A percentile compares a stretch with the other conserved stretches of the same genome.
Conservation (phyloP, 2,329 filamentous ascomycete genomes). For the Pseudogymnoascus sp. region DNA sequence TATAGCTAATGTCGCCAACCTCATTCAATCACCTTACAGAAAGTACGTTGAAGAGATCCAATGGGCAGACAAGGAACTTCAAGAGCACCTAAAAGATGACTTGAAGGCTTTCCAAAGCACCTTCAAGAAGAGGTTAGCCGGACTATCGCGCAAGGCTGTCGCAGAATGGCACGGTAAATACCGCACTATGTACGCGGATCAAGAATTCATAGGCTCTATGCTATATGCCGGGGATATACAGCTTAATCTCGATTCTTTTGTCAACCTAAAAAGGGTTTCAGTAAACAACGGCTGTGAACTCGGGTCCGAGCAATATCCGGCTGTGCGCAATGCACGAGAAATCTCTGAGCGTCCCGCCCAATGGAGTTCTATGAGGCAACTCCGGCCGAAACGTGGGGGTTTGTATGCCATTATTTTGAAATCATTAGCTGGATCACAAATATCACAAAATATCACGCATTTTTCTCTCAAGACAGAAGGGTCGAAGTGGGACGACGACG, state of each 20-base stretch:
- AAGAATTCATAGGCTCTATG: neutral
- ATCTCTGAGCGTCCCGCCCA: neutral
- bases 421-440: neutral
- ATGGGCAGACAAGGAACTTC: neutral
- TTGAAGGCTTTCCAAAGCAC: neutral
- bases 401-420: neutral
- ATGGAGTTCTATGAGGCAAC: neutral
- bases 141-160: neutral
- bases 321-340: neutral
- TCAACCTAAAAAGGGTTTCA: neutral
- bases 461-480: neutral
- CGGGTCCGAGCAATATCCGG: neutral
- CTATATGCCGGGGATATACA: neutral
- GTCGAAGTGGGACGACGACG: neutral
- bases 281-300: neutral
- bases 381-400: neutral
- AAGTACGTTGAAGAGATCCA: neutral
- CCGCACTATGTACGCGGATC: neutral
- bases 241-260: neutral
- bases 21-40: neutral
- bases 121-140: neutral
- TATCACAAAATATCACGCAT: neutral
- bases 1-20: neutral
- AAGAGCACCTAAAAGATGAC: neutral
- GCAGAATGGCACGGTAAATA: neutral